Percentiles rank a stretch among this genome's conserved stretches.
Evolutionary conservation across 176 grass and related monocot species (phyloP).

Genomic region (Paspalum vaginatum): DNA sequence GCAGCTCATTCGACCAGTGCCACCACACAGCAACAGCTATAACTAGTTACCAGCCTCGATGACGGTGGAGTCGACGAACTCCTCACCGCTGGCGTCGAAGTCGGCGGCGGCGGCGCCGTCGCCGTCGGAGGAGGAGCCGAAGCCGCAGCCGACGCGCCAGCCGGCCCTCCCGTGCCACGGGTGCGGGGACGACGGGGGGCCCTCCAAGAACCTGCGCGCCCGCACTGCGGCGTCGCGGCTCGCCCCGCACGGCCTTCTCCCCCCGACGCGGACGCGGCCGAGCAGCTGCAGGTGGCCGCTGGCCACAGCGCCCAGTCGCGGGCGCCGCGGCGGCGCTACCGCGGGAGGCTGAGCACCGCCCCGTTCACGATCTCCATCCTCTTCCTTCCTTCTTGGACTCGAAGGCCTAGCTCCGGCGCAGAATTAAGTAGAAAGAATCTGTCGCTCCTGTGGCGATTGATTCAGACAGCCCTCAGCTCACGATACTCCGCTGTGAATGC

Average conservation of each 20-base stretch:
- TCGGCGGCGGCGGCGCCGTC: constrained; percentile 68
- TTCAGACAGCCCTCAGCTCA: too few species aligned
- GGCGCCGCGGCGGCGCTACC: constrained; percentile 28
- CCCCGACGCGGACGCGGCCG: constrained; percentile 35
- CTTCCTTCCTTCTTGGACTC: background rate
- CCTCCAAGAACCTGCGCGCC: constrained; percentile 39
- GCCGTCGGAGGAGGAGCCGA: constrained; percentile 76
- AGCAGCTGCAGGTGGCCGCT: constrained; percentile 44
- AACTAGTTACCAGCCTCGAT: constrained; percentile 75
- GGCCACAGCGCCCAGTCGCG: constrained; percentile 28
- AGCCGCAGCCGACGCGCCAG: constrained; percentile 56
- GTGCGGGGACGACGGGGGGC: constrained; percentile 9
- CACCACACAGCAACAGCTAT: background rate
- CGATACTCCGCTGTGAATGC: too few species aligned
- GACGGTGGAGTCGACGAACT: constrained; percentile 84
- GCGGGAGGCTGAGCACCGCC: constrained; percentile 48
- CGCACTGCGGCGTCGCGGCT: constrained; percentile 39
- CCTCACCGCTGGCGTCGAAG: constrained; percentile 81
- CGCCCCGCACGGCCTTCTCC: constrained; percentile 41
- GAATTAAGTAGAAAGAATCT: too few species aligned
- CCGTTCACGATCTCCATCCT: constrained; percentile 69
- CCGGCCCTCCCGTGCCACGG: constrained; percentile 27
- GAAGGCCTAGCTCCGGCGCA: too few species aligned
- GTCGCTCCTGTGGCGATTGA: too few species aligned
- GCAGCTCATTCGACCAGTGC: background rate